Percentiles rank a stretch among this genome's conserved stretches.
These are phyloP conservation scores for Rhodosporidiobolus sp. DNA, from an alignment of 768 basidiomycete genomes.

Conservation along the genomic window DNA sequence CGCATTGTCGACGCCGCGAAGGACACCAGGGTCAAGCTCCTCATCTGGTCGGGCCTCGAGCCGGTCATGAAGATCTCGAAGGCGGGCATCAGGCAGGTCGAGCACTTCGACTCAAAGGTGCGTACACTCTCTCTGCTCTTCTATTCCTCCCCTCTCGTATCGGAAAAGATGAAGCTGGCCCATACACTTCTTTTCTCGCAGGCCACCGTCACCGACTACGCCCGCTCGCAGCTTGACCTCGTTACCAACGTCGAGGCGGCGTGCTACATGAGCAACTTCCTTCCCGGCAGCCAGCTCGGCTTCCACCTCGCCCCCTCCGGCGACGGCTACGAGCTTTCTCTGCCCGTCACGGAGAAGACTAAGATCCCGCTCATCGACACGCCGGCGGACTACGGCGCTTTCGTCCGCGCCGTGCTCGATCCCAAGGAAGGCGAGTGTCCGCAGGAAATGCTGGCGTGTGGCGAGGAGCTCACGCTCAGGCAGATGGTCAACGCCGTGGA, in stretches of 20 bases:
- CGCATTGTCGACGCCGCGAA: conserved; percentile 37
- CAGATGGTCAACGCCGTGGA: background rate
- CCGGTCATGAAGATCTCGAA: background rate
- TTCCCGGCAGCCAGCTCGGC: background rate
- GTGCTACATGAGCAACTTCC: conserved; percentile 1
- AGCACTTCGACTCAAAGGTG: conserved; percentile 25
- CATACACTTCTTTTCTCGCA: no score
- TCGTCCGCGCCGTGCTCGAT: background rate
- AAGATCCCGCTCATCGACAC: background rate
- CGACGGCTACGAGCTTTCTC: background rate
- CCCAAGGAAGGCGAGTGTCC: no score
- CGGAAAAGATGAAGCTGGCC: no score
- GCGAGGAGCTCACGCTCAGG: background rate
- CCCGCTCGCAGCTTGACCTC: background rate
- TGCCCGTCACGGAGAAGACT: background rate
- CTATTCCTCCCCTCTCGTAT: no score
- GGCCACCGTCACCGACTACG: conserved; percentile 3
- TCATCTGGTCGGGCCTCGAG: conserved; percentile 27
- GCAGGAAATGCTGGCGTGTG: background rate
- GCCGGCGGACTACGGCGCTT: background rate
- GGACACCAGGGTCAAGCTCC: conserved; percentile 21
- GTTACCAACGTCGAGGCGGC: background rate
- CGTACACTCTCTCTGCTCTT: background rate
- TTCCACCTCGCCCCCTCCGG: no score
- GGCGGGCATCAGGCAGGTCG: conserved; percentile 12